Conservation (phyloP, 805 yeast genomes). For the Candida michaelii region DNA sequence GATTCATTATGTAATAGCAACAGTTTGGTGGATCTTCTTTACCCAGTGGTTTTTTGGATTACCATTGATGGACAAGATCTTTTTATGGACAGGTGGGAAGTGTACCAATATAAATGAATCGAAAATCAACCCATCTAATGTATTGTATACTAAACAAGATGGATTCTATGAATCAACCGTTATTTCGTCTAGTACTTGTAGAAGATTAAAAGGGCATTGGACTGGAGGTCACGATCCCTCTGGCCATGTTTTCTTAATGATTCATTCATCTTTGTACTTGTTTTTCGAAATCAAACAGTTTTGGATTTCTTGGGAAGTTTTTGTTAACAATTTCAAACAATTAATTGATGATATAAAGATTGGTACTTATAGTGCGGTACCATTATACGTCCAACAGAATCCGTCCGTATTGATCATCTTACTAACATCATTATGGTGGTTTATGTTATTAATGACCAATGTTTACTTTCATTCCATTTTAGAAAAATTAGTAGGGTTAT, state of each 20-base stretch:
- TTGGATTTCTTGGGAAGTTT: constrained; percentile 29
- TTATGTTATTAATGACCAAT: constrained; percentile 84
- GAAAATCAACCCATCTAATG: constrained; percentile 6
- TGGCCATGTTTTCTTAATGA: constrained; percentile 84
- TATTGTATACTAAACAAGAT: constrained; percentile 15
- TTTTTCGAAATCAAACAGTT: constrained; percentile 58
- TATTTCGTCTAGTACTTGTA: constrained; percentile 36
- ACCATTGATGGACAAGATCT: constrained; percentile 88
- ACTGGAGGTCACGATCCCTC: constrained; percentile 97
- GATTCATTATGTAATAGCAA: constrained; percentile 51
- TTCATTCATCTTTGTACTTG: constrained; percentile 63
- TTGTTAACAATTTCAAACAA: constrained; percentile 1
- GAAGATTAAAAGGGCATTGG: constrained; percentile 52
- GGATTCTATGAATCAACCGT: constrained; percentile 10
- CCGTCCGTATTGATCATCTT: constrained; percentile 28
- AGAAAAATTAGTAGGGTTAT: constrained; percentile 73
- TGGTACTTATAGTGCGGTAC: background rate
- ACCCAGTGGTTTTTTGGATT: constrained; percentile 85
- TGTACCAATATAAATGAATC: constrained; percentile 44
- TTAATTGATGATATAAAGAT: constrained; percentile 1
- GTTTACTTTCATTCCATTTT: constrained; percentile 77
- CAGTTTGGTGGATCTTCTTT: constrained; percentile 81
- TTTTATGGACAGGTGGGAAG: constrained; percentile 77
- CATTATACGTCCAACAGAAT: constrained; percentile 15
- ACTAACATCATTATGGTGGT: constrained; percentile 62